These are phyloP conservation scores for Mycena albidolilacea DNA, from an alignment of 768 basidiomycete species.

Conservation along the genomic window DNA sequence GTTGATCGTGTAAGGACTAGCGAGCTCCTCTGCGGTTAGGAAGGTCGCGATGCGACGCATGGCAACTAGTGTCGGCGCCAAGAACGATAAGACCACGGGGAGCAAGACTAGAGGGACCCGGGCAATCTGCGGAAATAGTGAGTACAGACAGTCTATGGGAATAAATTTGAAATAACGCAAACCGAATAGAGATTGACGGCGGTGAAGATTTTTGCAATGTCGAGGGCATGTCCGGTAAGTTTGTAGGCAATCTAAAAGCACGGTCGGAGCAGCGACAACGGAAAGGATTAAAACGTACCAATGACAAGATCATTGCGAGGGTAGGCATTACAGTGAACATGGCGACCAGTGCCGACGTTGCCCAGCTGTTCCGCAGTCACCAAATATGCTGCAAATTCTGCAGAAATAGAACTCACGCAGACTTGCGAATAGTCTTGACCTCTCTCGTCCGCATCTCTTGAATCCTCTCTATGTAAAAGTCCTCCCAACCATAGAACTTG, in stretches of 20 bases:
- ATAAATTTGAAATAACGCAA: conserved; percentile 12
- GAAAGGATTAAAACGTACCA: conserved; percentile 54
- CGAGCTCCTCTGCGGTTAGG: conserved; percentile 55
- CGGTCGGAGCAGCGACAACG: conserved; percentile 47
- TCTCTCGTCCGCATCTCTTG: conserved; percentile 38
- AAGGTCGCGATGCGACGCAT: conserved; percentile 51
- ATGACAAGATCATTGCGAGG: conserved; percentile 51
- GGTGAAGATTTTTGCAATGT: conserved; percentile 23
- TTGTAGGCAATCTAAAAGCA: conserved; percentile 31
- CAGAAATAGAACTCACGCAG: conserved; percentile 39
- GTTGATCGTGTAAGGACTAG: conserved; percentile 50
- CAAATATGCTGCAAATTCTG: not conserved
- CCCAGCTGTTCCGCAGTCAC: conserved; percentile 5
- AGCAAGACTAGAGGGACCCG: conserved; percentile 55
- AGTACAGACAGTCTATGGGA: conserved; percentile 15
- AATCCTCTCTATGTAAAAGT: conserved; percentile 45
- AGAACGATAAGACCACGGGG: conserved; percentile 54
- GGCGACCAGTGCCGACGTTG: conserved; percentile 22
- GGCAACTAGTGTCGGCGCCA: conserved; percentile 52
- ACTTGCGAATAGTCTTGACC: conserved; percentile 39
- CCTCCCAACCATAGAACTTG: conserved; percentile 63
- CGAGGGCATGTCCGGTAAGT: conserved; percentile 21
- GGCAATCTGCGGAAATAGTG: conserved; percentile 51
- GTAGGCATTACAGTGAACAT: conserved; percentile 53
- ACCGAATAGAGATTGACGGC: conserved; percentile 27